A percentile compares a stretch with the other conserved stretches of the same genome.
Conservation (phyloP, 768 basidiomycete species). For the Tubosaeta sp. region DNA sequence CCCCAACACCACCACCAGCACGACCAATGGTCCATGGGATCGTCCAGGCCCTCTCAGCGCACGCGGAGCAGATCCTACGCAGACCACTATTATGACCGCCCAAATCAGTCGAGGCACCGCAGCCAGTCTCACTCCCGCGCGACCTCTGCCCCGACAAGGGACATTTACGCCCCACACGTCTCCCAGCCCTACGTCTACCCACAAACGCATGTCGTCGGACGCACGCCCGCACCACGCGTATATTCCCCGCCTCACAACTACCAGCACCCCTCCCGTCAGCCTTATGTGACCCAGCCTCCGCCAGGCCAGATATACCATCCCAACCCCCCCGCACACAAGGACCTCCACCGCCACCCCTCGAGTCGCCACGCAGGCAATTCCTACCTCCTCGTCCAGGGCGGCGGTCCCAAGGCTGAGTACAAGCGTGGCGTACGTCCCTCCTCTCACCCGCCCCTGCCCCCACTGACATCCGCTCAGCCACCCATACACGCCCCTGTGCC, state of each 20-base stretch:
- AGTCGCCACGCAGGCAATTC: conserved; percentile 23
- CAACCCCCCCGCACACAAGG: conserved; percentile 13
- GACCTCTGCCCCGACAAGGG: conserved; percentile 8
- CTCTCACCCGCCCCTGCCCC: conserved; percentile 9
- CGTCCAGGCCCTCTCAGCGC: conserved; percentile 21
- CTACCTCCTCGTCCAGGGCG: conserved; percentile 23
- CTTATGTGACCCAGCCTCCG: conserved; percentile 24
- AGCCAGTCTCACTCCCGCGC: conserved; percentile 24
- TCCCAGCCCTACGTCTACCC: conserved; percentile 15
- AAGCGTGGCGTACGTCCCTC: conserved; percentile 28
- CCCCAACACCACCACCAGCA: background rate
- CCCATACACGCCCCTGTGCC: conserved; percentile 28
- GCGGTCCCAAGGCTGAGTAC: conserved; percentile 29
- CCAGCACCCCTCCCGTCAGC: conserved; percentile 18
- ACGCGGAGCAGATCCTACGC: conserved; percentile 21
- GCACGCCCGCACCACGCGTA: conserved; percentile 12
- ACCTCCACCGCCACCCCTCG: conserved; percentile 15
- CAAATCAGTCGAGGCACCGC: conserved; percentile 16
- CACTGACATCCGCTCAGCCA: conserved; percentile 17
- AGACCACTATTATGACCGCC: conserved; percentile 22
- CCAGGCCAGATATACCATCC: conserved; percentile 26
- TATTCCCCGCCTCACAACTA: conserved; percentile 13
- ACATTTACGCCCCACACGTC: conserved; percentile 14
- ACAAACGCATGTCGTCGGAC: conserved; percentile 11
- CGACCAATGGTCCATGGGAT: conserved; percentile 19